Evolutionary conservation across 1,139 yeast genomes (phyloP), one percentile per base, ranked within the genome.

Genomic region (Protomyces pachydermus): DNA sequence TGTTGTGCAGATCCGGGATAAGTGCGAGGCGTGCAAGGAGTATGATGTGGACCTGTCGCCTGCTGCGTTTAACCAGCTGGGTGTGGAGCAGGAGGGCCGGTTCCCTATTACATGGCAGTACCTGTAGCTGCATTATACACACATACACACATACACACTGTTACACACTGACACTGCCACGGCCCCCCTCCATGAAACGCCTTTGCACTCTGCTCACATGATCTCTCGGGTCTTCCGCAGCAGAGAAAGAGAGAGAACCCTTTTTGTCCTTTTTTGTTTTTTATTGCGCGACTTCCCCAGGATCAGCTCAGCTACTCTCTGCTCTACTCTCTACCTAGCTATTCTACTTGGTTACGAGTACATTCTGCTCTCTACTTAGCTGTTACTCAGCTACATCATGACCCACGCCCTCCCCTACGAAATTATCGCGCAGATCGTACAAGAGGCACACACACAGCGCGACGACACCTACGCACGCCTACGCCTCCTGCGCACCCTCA

Each of bases 1-100:
- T 66, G 74, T 73, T 46, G 86, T 82, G 66, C 79, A 77, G 60
- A 83, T 82, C 67, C 81, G 79, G 60, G 86, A 83, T 72, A 77
- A 81, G 66, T 83, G 86, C 73, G 82, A 76, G 50, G 82, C 81
- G 25, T 83, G 86, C 71, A 74, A 75, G 52, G 34, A 14, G 48
- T 74, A 78, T 65, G 81, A 79, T 68, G 75, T 83, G 56, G 86
- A 83, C 71, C 76, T 83, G 67, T 80, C 84, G 9, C 84, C 84
- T 14, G 73, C 82, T 52, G 86, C 86, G 2, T 83, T 82, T 71
- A 66, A 74, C 57, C 67, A 75, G 67, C 75, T 83, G 58, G 85
- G 83, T n/a, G 77, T 74, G 66, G 72, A 74, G 66, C 71, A 74
- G 50, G 77, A 76, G 65, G 86, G 86, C 60, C 80, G 80, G 48